phyloP scores from a whole-genome alignment of 176 grass and related monocot species.

The Saccharum spontaneum region DNA sequence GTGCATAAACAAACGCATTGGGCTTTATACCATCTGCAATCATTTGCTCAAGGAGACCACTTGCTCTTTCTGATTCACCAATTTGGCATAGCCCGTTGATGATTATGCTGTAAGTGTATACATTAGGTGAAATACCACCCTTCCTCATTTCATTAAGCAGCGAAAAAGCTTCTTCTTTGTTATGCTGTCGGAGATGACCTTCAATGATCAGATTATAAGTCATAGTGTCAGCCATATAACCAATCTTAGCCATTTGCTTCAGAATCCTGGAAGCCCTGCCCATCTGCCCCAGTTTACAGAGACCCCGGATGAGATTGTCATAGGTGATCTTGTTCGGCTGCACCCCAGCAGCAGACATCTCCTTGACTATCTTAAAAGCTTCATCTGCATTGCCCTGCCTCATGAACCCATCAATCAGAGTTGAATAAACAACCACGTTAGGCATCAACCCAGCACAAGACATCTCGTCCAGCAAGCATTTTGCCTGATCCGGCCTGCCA shows the following conservation, averaged over 20 bases:
- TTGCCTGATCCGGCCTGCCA: slow-evolving; percentile 45
- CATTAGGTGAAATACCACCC: slow-evolving; percentile 40
- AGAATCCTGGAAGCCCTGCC: slow-evolving; percentile 44
- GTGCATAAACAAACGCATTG: slow-evolving; percentile 61
- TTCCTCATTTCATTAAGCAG: slow-evolving; percentile 64
- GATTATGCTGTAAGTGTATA: slow-evolving; percentile 58
- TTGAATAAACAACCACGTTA: slow-evolving; percentile 53
- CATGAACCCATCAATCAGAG: slow-evolving; percentile 70
- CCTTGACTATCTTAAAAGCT: slow-evolving; percentile 40
- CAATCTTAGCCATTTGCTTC: slow-evolving; percentile 48
- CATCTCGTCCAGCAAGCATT: slow-evolving; percentile 63
- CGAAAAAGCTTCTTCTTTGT: slow-evolving; percentile 41
- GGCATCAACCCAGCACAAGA: slow-evolving; percentile 33
- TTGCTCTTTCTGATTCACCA: slow-evolving; percentile 46
- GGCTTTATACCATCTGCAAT: slow-evolving; percentile 49
- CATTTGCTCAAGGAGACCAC: slow-evolving; percentile 65
- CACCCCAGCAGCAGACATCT: slow-evolving; percentile 61
- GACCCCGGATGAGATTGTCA: slow-evolving; percentile 60
- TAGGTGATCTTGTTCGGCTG: slow-evolving; percentile 57
- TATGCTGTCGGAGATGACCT: slow-evolving; percentile 42
- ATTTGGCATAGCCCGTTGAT: slow-evolving; percentile 63
- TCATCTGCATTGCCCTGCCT: slow-evolving; percentile 56
- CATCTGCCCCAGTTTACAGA: slow-evolving; percentile 60
- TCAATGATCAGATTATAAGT: slow-evolving; percentile 69
- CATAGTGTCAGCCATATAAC: slow-evolving; percentile 48